These are phyloP conservation scores for Podospora pseudoanserina DNA, from an alignment of 495 filamentous ascomycete species.

Conservation along the genomic window DNA sequence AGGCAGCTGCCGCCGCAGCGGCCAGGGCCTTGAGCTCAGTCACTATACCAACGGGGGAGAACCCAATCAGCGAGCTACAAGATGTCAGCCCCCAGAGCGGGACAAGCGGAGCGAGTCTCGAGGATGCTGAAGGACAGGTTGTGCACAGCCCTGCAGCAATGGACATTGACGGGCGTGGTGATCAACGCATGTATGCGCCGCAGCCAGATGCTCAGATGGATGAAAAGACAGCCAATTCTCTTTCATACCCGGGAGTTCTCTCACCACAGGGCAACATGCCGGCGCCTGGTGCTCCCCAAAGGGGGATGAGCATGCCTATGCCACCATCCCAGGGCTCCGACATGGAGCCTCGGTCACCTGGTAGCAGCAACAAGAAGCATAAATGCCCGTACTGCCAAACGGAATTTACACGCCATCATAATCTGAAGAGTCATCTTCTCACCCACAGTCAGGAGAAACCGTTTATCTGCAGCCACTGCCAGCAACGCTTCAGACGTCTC, in stretches of 20 bases:
- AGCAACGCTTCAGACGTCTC: slow-evolving; percentile 82
- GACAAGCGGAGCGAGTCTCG: slow-evolving; percentile 36
- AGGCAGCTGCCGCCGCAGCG: slow-evolving; percentile 38
- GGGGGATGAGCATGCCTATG: slow-evolving; percentile 74
- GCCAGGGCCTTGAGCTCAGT: slow-evolving; percentile 32
- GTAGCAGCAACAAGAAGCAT: slow-evolving; percentile 74
- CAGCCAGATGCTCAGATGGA: slow-evolving; percentile 48
- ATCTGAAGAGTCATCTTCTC: slow-evolving; percentile 96
- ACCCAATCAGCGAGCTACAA: slow-evolving; percentile 30
- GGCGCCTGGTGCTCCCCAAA: slow-evolving; percentile 46
- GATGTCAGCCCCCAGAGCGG: slow-evolving; percentile 42
- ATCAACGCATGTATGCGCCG: slow-evolving; percentile 32
- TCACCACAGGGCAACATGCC: slow-evolving; percentile 35
- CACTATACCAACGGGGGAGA: slow-evolving; percentile 33
- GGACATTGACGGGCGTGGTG: slow-evolving; percentile 41
- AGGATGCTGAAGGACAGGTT: slow-evolving; percentile 33
- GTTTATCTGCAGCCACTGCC: slow-evolving; percentile 83
- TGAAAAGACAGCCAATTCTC: slow-evolving; percentile 42
- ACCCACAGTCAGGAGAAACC: slow-evolving; percentile 99
- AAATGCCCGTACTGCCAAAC: slow-evolving; percentile 94
- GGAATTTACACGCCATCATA: slow-evolving; percentile 96
- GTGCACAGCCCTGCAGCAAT: slow-evolving; percentile 43
- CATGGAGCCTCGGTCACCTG: slow-evolving; percentile 41
- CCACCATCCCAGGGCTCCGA: slow-evolving; percentile 58
- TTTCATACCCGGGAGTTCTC: slow-evolving; percentile 46